phyloP scores from a whole-genome alignment of 2,329 filamentous ascomycete species.

The Cordyceps cateniannulata region DNA sequence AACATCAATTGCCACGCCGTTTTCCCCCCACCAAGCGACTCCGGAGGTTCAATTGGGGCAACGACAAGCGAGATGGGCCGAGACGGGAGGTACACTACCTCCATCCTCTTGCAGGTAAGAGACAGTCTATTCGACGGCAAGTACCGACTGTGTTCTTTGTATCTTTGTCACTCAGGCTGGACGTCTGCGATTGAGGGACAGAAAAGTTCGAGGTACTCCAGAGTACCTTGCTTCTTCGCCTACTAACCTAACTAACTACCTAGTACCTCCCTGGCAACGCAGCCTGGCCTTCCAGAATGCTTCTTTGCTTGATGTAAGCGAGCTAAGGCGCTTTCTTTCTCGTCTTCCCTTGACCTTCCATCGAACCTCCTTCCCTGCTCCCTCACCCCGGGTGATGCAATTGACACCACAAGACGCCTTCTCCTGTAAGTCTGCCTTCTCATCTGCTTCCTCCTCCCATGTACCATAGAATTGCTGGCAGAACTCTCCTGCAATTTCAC shows the following conservation, averaged over 20 bases:
- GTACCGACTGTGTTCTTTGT: neutral
- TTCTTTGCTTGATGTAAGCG: neutral
- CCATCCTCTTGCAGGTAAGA: neutral
- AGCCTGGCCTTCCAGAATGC: neutral
- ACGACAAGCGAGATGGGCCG: slow-evolving; percentile 10
- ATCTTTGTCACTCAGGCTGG: neutral
- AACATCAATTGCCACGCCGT: neutral
- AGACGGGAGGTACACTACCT: neutral
- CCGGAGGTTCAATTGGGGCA: slow-evolving; percentile 1
- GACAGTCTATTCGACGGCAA: neutral
- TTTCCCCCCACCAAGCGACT: slow-evolving; percentile 6
- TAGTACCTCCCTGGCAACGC: neutral
- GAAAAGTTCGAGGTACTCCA: neutral
- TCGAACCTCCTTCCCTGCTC: neutral
- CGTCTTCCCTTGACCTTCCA: neutral
- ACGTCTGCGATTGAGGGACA: too few relatives aligned
- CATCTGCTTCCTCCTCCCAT: slow-evolving; percentile 3
- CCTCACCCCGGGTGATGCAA: neutral
- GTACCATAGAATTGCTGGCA: neutral
- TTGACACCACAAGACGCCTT: neutral
- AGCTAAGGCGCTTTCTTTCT: neutral
- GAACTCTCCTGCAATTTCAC: slow-evolving; percentile 15
- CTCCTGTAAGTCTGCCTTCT: slow-evolving; percentile 3
- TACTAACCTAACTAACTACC: neutral
- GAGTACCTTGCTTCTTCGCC: neutral